Evolutionary conservation across 768 basidiomycete species (phyloP), one percentile per base, ranked within the genome.

Genomic region (Lactarius trivialis): DNA sequence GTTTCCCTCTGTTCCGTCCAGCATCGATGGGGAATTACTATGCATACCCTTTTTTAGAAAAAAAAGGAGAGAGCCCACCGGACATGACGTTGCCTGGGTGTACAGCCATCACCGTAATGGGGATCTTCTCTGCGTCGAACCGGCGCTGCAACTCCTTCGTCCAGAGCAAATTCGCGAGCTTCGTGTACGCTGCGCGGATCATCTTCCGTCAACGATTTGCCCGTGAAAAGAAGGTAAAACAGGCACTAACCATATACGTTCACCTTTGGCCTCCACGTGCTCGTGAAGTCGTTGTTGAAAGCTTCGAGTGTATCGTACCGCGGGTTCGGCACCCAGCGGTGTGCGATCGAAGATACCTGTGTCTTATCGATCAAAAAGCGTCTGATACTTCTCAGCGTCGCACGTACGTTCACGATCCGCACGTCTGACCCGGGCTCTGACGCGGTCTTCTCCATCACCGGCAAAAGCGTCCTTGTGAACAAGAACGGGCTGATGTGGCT

Each of bases 401-500:
- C 34, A 64, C 80, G 45, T 61, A 85, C 85, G 58, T 81, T 78
- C 11, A 86, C 76, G 15, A 88, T 76, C 19, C 86, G 80, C 52
- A 86, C 85, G 61, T 88, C 86, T 0, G 82, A 76, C 26, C 73
- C 72, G 0, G 76, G 71, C 51, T 77, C 70, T 19, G 74, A 65
- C 0, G 83, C 79, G 1, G 86, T 86, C 56, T 74, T 70, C 43
- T 72, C 73, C 52, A 87, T 68, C 2, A 85, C 68, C 2, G 85
- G 82, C 39, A 85, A 74, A 7, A 87, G 75, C 4, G 78, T 75
- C 24, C 76, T 71, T 9, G 83, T 85, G 63, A 87, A 78, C 15
- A 81, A 76, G 59, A 83, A 69, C 70, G 84, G 84, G 73, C 82
- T 57, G 72, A 88, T 64, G 73, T 82, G 73, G 71, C 82, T 72